Evolutionary conservation across 179 eudicot genomes (phyloP).

Genomic region (Beta corolliflora): DNA sequence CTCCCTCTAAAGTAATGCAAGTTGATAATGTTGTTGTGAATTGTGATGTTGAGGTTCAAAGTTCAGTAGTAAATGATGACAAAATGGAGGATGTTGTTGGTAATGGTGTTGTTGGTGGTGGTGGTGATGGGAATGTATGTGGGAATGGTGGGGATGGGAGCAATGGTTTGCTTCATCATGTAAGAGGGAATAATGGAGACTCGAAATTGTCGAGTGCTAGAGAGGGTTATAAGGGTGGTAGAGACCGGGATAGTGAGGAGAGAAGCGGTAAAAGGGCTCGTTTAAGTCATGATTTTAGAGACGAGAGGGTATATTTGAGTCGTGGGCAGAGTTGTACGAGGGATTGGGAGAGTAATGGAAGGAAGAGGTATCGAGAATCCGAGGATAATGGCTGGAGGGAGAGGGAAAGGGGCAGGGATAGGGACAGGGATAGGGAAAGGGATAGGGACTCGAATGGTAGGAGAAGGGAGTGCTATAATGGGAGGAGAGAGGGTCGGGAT

Average conservation of each 20-base stretch:
- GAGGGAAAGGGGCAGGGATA: slow-evolving; percentile 36
- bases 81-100: slow-evolving; percentile 20
- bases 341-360: slow-evolving; percentile 29
- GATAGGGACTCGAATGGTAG: slow-evolving; percentile 39
- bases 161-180: slow-evolving; percentile 17
- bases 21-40: slow-evolving; percentile 27
- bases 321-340: slow-evolving; percentile 33
- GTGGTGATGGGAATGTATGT: slow-evolving; percentile 13
- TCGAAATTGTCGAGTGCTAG: slow-evolving; percentile 13
- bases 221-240: slow-evolving; percentile 24
- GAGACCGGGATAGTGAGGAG: slow-evolving; percentile 37
- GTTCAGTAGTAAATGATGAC: neutral
- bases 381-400: slow-evolving; percentile 44
- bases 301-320: slow-evolving; percentile 37
- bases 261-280: slow-evolving; percentile 44
- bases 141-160: slow-evolving; percentile 24
- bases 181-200: slow-evolving; percentile 18
- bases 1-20: slow-evolving; percentile 15
- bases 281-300: slow-evolving; percentile 34
- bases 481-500: slow-evolving; percentile 50
- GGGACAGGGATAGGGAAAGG: slow-evolving; percentile 33
- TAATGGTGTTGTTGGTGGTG: slow-evolving; percentile 6
- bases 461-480: slow-evolving; percentile 49
- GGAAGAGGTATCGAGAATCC: slow-evolving; percentile 39
- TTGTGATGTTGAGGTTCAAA: slow-evolving; percentile 3